Evolutionary conservation across 345 rosid species (phyloP).

Genomic region (Citrus cavaleriei): DNA sequence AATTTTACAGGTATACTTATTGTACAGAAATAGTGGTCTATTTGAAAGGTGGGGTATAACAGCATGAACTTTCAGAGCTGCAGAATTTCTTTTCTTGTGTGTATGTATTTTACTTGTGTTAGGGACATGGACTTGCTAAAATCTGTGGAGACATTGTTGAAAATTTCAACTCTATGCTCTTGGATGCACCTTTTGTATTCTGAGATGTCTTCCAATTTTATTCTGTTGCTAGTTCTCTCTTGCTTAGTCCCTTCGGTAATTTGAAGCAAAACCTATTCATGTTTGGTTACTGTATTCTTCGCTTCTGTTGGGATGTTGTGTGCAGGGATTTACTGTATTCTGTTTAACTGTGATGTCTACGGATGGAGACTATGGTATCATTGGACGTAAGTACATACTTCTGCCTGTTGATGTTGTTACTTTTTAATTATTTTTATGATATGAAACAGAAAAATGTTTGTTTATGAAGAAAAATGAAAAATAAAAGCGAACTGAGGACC

Average conservation of each 20-base stretch:
- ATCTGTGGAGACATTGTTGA: background rate
- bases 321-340: slow-evolving; percentile 28
- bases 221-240: background rate
- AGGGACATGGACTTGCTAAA: background rate
- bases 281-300: background rate
- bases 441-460: background rate
- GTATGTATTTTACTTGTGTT: background rate
- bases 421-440: background rate
- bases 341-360: slow-evolving; percentile 24
- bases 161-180: background rate
- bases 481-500: background rate
- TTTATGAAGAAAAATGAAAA: background rate
- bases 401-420: background rate
- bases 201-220: background rate
- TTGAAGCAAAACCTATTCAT: background rate
- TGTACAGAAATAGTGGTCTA: background rate
- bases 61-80: background rate
- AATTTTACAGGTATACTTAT: background rate
- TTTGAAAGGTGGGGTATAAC: background rate
- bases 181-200: background rate
- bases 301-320: background rate
- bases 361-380: slow-evolving; percentile 21
- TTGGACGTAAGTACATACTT: slow-evolving; percentile 30
- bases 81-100: background rate
- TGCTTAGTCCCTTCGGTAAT: background rate